These are phyloP conservation scores for Tilletia indica DNA, from an alignment of 1,284 basidiomycete species.

Conservation along the genomic window DNA sequence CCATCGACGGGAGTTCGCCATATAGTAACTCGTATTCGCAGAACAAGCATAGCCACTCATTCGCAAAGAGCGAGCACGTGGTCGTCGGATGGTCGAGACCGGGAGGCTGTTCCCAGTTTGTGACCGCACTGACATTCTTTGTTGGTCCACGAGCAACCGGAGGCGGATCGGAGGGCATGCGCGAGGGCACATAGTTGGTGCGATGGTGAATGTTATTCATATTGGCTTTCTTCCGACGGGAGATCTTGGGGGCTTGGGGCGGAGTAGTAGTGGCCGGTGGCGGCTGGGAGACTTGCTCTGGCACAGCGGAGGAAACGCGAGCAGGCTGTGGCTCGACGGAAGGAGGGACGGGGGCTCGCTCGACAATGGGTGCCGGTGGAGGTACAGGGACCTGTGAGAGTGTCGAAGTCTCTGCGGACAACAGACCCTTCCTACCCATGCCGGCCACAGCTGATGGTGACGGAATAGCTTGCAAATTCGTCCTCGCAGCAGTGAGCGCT, in stretches of 20 bases:
- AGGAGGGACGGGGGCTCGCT: not conserved
- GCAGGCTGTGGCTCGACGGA: not conserved
- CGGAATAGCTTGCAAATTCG: slow-evolving; percentile 8
- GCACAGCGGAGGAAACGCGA: not conserved
- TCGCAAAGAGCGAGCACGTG: slow-evolving; percentile 33
- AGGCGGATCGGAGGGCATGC: slow-evolving; percentile 30
- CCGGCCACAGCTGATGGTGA: not conserved
- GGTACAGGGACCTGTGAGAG: not conserved
- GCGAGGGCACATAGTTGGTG: slow-evolving; percentile 50
- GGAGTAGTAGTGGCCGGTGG: not conserved
- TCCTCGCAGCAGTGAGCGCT: not conserved
- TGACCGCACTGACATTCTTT: slow-evolving; percentile 14
- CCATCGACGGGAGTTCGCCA: slow-evolving; percentile 49
- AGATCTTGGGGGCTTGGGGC: slow-evolving; percentile 23
- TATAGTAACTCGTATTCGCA: slow-evolving; percentile 58
- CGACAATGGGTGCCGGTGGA: not conserved
- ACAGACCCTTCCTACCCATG: not conserved
- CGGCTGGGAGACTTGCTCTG: not conserved
- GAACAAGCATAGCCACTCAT: slow-evolving; percentile 55
- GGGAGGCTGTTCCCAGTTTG: not conserved
- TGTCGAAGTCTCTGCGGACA: not conserved
- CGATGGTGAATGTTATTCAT: slow-evolving; percentile 55
- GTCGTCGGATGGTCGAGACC: slow-evolving; percentile 28
- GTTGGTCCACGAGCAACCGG: not conserved
- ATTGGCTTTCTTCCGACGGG: slow-evolving; percentile 53